phyloP scores from a whole-genome alignment of 139 green algal species.

The Chlorella sp. region DNA sequence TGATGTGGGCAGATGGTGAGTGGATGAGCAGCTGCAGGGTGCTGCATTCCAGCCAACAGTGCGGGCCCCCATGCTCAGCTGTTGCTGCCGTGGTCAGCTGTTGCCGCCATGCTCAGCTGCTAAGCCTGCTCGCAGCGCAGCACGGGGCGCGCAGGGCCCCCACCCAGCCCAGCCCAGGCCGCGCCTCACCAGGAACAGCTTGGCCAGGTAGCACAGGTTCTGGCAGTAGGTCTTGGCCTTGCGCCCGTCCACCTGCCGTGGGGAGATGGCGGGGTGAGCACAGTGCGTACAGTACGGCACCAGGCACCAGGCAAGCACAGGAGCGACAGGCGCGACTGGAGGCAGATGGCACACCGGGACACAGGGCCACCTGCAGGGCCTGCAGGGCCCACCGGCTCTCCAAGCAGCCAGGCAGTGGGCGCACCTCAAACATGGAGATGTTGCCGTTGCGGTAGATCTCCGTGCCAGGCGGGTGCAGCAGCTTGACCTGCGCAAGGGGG shows the following conservation, averaged over 20 bases:
- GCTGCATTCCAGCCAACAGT: background rate
- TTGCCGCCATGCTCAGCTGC: too few relatives aligned
- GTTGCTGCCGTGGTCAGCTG: background rate
- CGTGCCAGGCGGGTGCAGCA: constrained; percentile 95
- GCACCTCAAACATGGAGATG: constrained; percentile 91
- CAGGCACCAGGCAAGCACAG: too few relatives aligned
- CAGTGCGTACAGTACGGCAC: too few relatives aligned
- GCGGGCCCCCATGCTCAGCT: background rate
- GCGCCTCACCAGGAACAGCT: constrained; percentile 90
- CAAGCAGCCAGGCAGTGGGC: background rate
- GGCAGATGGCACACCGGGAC: too few relatives aligned
- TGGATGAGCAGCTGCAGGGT: too few relatives aligned
- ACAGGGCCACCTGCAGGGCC: too few relatives aligned
- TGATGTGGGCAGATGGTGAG: too few relatives aligned
- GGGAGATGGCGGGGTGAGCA: too few relatives aligned
- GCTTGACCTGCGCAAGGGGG: constrained; percentile 46
- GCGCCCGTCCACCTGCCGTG: constrained; percentile 87
- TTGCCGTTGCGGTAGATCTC: constrained; percentile 97
- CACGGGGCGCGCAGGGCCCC: too few relatives aligned
- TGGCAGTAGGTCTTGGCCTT: constrained; percentile 91
- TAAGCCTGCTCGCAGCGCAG: too few relatives aligned
- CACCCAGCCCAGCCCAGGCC: too few relatives aligned
- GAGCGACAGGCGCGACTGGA: too few relatives aligned
- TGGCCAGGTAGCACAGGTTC: constrained; percentile 98
- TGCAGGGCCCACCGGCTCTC: background rate